Conservation (phyloP, 2,329 filamentous ascomycete species). For the Zopfia rhizophila region DNA sequence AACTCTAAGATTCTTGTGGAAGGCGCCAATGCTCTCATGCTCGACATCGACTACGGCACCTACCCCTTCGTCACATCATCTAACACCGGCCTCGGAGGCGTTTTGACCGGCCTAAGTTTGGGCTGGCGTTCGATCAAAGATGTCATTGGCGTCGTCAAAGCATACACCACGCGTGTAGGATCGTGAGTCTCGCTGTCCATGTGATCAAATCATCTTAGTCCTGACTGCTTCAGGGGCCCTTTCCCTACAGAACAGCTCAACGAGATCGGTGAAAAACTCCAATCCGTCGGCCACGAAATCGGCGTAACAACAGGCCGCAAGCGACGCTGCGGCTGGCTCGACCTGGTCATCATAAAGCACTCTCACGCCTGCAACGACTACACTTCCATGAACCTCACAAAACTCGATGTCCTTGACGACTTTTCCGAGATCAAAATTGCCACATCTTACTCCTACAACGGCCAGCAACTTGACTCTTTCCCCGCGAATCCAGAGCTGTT, state of each 20-base stretch:
- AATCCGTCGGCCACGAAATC: constrained; percentile 65
- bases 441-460: constrained; percentile 72
- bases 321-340: constrained; percentile 72
- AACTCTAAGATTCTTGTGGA: constrained; percentile 73
- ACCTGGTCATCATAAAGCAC: constrained; percentile 76
- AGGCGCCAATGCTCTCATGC: constrained; percentile 74
- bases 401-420: constrained; percentile 76
- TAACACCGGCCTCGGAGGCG: constrained; percentile 68
- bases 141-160: constrained; percentile 74
- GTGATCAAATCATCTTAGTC: background rate
- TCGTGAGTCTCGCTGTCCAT: constrained; percentile 34
- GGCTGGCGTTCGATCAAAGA: constrained; percentile 70
- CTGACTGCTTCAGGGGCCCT: constrained; percentile 64
- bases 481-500: constrained; percentile 71
- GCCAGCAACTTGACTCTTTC: constrained; percentile 68
- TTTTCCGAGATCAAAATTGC: constrained; percentile 81
- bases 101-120: constrained; percentile 71
- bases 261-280: constrained; percentile 66
- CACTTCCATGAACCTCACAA: constrained; percentile 71
- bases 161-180: constrained; percentile 71
- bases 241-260: constrained; percentile 75
- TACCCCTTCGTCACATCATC: constrained; percentile 72
- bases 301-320: constrained; percentile 68
- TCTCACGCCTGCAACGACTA: constrained; percentile 74
- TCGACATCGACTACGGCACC: constrained; percentile 68